Evolutionary conservation across 352 stramenopile genomes (phyloP), one percentile per base, ranked within the genome.

Genomic region (Phytophthora uliginosa): DNA sequence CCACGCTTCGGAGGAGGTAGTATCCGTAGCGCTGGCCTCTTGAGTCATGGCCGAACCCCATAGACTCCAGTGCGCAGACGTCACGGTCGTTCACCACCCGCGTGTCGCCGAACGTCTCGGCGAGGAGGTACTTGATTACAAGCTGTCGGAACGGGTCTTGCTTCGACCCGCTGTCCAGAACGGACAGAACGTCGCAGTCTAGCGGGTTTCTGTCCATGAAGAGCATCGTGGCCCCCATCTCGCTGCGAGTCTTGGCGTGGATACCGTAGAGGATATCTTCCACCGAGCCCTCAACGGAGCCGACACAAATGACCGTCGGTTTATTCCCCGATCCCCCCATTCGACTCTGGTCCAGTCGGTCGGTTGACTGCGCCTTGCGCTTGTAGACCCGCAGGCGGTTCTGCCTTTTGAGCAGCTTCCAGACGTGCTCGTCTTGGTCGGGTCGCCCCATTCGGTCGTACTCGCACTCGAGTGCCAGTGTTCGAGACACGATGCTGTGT

Each of bases 221-320:
- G 8, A 70, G 74, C 34, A 79, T 85, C 6, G 72, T 87, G n/a
- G 77, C 81, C 2, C 79, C 70, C 84, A 91, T 87, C 59, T 90
- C 83, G 5, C 78, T 76, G 8, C 80, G 83, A 2, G 76, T 89
- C 65, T 89, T 89, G 63, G 83, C 63, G 71, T 89, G 80, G 4
- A 86, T 62, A 0, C 85, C 85, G 53, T 90, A 92, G 22, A 92
- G 64, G 55, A 80, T 76, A 63, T 92, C 76, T 20, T 90, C 82
- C 28, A 91, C 60, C 1, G 71, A 77, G 34, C 85, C 83, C 31
- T 89, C 80, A 8, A 91, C 73, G 1, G 76, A 82, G 12, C 85
- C 85, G 0, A 90, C 70, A 47, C 79, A 84, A 17, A 90, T 74
- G 18, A 92, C 72, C 72, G 85, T 88, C 5, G 79, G 64, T 58